phyloP scores from a whole-genome alignment of 2,329 filamentous ascomycete genomes.

The Clonostachys chloroleuca region DNA sequence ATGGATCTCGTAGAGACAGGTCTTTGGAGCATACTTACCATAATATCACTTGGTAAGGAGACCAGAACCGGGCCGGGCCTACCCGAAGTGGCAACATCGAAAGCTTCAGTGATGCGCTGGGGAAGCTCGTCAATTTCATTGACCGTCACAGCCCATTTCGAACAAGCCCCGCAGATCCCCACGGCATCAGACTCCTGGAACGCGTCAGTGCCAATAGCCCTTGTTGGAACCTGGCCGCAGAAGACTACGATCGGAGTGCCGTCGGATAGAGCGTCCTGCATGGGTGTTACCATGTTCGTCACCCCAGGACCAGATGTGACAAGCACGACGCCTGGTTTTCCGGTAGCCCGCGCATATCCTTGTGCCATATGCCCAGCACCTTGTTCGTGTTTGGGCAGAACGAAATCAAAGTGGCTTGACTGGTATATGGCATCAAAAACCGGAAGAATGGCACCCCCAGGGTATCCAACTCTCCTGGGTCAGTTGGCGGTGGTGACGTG shows the following conservation, averaged over 20 bases:
- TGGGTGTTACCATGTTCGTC: constrained; percentile 93
- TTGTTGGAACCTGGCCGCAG: constrained; percentile 85
- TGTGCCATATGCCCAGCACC: constrained; percentile 98
- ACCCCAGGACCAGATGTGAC: constrained; percentile 96
- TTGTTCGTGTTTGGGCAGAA: constrained; percentile 94
- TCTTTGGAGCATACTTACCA: constrained; percentile 74
- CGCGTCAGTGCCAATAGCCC: constrained; percentile 87
- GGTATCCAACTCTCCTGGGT: constrained; percentile 66
- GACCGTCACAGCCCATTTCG: constrained; percentile 99
- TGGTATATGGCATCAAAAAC: constrained; percentile 99
- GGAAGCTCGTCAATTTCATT: constrained; percentile 93
- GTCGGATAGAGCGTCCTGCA: constrained; percentile 94
- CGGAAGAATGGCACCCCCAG: constrained; percentile 92
- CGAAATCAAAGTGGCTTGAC: constrained; percentile 93
- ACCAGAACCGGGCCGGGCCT: constrained; percentile 92
- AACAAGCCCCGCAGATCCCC: constrained; percentile 90
- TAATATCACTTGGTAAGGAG: constrained; percentile 95
- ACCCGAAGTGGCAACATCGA: constrained; percentile 94
- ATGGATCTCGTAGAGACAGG: constrained; percentile 75
- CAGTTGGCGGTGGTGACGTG: not conserved
- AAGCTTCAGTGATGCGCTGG: constrained; percentile 92
- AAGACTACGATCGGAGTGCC: constrained; percentile 97
- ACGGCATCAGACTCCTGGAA: constrained; percentile 97
- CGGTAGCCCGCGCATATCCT: constrained; percentile 89
- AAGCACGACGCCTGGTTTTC: constrained; percentile 90